Evolutionary conservation across 2,329 filamentous ascomycete genomes (phyloP).

Genomic region (Sporothrix humicola): DNA sequence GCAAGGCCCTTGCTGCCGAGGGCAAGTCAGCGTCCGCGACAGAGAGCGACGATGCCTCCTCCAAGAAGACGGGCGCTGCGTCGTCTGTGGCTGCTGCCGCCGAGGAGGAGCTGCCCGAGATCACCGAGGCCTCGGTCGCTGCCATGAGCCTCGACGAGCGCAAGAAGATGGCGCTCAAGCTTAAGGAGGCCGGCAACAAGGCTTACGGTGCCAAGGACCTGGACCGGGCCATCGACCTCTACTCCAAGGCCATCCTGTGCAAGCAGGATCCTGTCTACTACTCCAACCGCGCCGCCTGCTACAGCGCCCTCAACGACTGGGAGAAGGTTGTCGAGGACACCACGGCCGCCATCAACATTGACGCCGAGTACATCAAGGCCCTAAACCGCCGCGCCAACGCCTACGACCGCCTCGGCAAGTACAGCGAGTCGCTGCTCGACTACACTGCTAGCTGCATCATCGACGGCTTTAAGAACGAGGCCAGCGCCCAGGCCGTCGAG

Average conservation of each 20-base stretch:
- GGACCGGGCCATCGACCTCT: constrained; percentile 89
- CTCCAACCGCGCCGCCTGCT: constrained; percentile 97
- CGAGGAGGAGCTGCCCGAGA: constrained; percentile 70
- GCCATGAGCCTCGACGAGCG: constrained; percentile 67
- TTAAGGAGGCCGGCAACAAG: constrained; percentile 96
- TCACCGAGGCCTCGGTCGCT: constrained; percentile 62
- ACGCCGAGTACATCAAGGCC: constrained; percentile 96
- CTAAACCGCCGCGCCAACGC: constrained; percentile 95
- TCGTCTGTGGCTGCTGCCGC: constrained; percentile 62
- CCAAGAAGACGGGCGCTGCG: constrained; percentile 50
- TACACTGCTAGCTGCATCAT: constrained; percentile 99
- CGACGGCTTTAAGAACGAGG: constrained; percentile 92
- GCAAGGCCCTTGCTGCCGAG: constrained; percentile 54
- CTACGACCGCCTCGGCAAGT: constrained; percentile 90
- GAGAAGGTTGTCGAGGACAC: constrained; percentile 97
- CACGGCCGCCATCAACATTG: constrained; percentile 89
- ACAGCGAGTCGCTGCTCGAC: constrained; percentile 92
- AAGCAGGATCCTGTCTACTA: constrained; percentile 98
- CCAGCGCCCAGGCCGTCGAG: constrained; percentile 87
- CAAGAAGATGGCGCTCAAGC: constrained; percentile 84
- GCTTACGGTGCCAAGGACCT: constrained; percentile 95
- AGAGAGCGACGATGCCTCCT: constrained; percentile 38
- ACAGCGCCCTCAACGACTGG: constrained; percentile 91
- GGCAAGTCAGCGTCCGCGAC: constrained; percentile 54
- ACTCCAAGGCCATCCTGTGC: constrained; percentile 94